A percentile compares a stretch with the other conserved stretches of the same genome.
Evolutionary conservation across 768 basidiomycete species (phyloP).

Genomic region (Mycena polygramma): DNA sequence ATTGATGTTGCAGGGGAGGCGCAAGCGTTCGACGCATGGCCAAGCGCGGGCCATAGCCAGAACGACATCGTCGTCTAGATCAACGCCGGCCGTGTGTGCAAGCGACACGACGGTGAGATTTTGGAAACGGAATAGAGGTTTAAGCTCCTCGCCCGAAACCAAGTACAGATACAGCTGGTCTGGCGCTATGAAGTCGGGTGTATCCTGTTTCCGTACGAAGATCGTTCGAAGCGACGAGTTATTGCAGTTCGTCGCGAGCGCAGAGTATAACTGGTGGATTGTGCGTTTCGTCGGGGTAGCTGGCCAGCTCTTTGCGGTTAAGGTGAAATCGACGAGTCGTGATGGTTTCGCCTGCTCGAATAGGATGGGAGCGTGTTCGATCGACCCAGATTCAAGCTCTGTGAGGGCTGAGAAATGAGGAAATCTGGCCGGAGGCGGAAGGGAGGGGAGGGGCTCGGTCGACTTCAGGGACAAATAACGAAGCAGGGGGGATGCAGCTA

Average conservation of each 20-base stretch:
- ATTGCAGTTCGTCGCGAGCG: slow-evolving; percentile 2
- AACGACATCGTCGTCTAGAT: neutral
- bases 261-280: neutral
- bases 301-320: neutral
- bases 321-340: neutral
- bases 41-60: slow-evolving; percentile 4
- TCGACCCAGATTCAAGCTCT: neutral
- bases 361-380: neutral
- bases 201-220: neutral
- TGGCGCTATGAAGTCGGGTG: neutral
- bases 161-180: neutral
- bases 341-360: neutral
- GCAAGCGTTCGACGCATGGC: neutral
- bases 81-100: neutral
- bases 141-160: neutral
- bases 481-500: neutral
- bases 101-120: neutral
- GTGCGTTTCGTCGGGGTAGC: neutral
- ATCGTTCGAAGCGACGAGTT: neutral
- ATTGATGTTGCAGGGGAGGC: neutral
- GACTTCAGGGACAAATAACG: slow-evolving; percentile 21
- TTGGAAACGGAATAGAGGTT: slow-evolving; percentile 5
- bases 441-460: neutral
- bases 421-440: neutral
- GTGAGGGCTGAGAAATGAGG: slow-evolving; percentile 8